These are phyloP conservation scores for Brachypodium distachyon DNA, from an alignment of 202 grass and related monocot genomes.

Conservation along the genomic window DNA sequence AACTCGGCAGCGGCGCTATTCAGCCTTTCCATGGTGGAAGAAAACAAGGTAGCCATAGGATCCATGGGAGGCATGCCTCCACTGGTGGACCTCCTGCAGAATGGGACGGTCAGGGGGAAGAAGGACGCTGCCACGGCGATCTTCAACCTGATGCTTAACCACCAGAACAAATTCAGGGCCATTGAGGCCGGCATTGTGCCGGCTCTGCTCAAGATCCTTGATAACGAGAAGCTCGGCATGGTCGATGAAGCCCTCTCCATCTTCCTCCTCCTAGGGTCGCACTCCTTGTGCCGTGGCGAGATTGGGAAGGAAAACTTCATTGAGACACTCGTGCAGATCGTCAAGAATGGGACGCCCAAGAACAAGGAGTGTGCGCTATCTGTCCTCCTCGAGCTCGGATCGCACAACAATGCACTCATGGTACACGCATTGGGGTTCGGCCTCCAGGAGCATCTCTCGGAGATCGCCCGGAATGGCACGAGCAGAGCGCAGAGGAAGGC, in stretches of 20 bases:
- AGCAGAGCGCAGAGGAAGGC: slow-evolving; percentile 58
- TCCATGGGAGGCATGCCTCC: slow-evolving; percentile 38
- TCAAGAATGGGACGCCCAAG: slow-evolving; percentile 48
- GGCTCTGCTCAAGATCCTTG: slow-evolving; percentile 28
- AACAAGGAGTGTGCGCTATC: slow-evolving; percentile 59
- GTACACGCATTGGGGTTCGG: slow-evolving; percentile 14
- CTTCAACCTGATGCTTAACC: slow-evolving; percentile 52
- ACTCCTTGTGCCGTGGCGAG: slow-evolving; percentile 18
- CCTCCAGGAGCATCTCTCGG: slow-evolving; percentile 21
- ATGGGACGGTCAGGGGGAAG: slow-evolving; percentile 63
- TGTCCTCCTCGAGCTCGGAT: slow-evolving; percentile 44
- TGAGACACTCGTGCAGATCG: slow-evolving; percentile 24
- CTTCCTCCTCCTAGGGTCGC: slow-evolving; percentile 51
- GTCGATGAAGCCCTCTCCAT: slow-evolving; percentile 64
- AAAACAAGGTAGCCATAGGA: slow-evolving; percentile 47
- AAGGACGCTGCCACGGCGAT: slow-evolving; percentile 69
- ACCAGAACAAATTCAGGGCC: slow-evolving; percentile 46
- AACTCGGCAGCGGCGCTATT: slow-evolving; percentile 69
- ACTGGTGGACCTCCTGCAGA: slow-evolving; percentile 45
- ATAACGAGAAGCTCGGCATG: slow-evolving; percentile 48
- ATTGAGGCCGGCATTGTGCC: slow-evolving; percentile 43
- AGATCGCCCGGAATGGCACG: slow-evolving; percentile 36
- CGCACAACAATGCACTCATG: slow-evolving; percentile 21
- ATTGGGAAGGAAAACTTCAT: slow-evolving; percentile 26
- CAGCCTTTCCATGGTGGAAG: slow-evolving; percentile 60